phyloP scores from a whole-genome alignment of 202 grass and related monocot genomes.

The Hordeum pubiflorum region DNA sequence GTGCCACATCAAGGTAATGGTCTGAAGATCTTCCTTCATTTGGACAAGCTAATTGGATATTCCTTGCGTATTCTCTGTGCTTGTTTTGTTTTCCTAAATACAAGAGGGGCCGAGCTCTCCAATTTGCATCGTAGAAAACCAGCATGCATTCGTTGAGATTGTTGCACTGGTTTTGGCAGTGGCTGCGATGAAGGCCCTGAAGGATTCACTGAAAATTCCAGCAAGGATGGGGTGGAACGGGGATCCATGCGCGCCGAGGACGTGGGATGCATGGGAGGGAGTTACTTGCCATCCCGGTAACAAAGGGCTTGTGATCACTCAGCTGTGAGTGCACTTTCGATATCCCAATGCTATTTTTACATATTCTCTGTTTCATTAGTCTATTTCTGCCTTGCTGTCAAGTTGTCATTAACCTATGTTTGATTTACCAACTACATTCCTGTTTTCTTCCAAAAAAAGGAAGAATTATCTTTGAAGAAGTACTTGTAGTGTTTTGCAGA shows the following conservation, averaged over 20 bases:
- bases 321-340: constrained; percentile 50
- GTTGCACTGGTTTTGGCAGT: constrained; percentile 30
- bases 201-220: constrained; percentile 77
- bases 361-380: background rate
- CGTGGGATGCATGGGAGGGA: constrained; percentile 96
- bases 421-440: background rate
- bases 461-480: background rate
- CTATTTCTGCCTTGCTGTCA: background rate
- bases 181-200: constrained; percentile 73
- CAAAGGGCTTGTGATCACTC: constrained; percentile 75
- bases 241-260: constrained; percentile 74
- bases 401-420: background rate
- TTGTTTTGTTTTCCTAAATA: background rate
- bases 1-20: constrained; percentile 54
- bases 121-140: background rate
- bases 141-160: background rate
- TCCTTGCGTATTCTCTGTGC: background rate
- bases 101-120: background rate
- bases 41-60: background rate
- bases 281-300: constrained; percentile 66
- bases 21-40: background rate
- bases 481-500: background rate
- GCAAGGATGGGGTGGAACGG: constrained; percentile 98
- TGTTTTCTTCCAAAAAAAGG: background rate
- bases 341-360: background rate